Evolutionary conservation across 306 rosid species (phyloP).

Genomic region (Inga leiocalycina): DNA sequence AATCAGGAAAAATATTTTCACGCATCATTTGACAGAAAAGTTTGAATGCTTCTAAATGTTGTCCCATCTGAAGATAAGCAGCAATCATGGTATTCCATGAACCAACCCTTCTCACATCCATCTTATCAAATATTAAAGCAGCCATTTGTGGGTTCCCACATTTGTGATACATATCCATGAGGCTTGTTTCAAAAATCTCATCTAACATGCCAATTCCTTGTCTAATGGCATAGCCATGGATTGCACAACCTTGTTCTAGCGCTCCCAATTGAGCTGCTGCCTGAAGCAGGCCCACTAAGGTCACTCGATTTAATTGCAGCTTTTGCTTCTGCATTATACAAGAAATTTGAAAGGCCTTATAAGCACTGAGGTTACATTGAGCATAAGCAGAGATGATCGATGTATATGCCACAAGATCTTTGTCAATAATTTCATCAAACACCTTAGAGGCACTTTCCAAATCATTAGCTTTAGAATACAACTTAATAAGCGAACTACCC

Average conservation of each 20-base stretch:
- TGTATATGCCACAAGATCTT: slow-evolving; percentile 53
- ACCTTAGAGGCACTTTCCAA: slow-evolving; percentile 40
- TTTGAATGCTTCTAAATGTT: slow-evolving; percentile 39
- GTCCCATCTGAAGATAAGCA: slow-evolving; percentile 43
- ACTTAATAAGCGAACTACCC: slow-evolving; percentile 49
- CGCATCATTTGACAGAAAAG: slow-evolving; percentile 41
- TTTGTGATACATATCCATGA: slow-evolving; percentile 56
- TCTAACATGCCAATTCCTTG: slow-evolving; percentile 49
- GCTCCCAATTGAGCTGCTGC: slow-evolving; percentile 33
- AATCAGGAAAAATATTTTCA: slow-evolving; percentile 47
- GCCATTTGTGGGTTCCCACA: slow-evolving; percentile 43
- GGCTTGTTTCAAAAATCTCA: slow-evolving; percentile 55
- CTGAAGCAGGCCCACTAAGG: slow-evolving; percentile 53
- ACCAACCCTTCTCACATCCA: slow-evolving; percentile 44
- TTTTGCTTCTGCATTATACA: slow-evolving; percentile 42
- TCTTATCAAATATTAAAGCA: slow-evolving; percentile 39
- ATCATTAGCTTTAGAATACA: slow-evolving; percentile 35
- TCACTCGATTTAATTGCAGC: slow-evolving; percentile 48
- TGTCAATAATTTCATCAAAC: slow-evolving; percentile 54
- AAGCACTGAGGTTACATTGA: slow-evolving; percentile 27
- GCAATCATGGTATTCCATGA: slow-evolving; percentile 51
- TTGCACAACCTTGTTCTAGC: slow-evolving; percentile 40
- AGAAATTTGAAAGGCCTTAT: slow-evolving; percentile 41
- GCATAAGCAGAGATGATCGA: slow-evolving; percentile 55
- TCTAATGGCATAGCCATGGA: slow-evolving; percentile 58